Evolutionary conservation across 495 filamentous ascomycete genomes (phyloP).

Genomic region (Aspergillus leporis): DNA sequence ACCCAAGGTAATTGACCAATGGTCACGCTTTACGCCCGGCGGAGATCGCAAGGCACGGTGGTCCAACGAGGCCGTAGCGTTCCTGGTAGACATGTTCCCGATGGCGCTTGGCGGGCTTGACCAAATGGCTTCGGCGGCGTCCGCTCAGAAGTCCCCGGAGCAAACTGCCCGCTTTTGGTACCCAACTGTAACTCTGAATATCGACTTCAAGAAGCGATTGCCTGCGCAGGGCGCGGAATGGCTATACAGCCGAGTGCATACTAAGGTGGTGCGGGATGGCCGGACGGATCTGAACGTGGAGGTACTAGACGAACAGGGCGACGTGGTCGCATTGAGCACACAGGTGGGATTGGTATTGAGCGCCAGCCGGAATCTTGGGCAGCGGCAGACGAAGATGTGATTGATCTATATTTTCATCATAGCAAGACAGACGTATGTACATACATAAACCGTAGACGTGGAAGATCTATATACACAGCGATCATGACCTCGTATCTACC

Average conservation of each 20-base stretch:
- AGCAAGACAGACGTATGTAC: conserved; percentile 12
- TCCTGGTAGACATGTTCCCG: conserved; percentile 64
- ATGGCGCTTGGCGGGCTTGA: conserved; percentile 53
- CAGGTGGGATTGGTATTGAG: conserved; percentile 64
- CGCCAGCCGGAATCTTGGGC: conserved; percentile 52
- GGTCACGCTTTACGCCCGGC: conserved; percentile 54
- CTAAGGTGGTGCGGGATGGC: conserved; percentile 61
- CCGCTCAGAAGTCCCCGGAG: conserved; percentile 15
- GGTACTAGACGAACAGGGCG: conserved; percentile 55
- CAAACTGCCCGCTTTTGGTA: conserved; percentile 63
- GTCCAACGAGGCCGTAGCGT: conserved; percentile 58
- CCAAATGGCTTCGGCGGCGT: conserved; percentile 27
- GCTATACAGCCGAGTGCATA: conserved; percentile 59
- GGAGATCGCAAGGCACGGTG: conserved; percentile 48
- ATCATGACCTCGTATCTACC: neutral
- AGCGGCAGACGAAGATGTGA: conserved; percentile 37
- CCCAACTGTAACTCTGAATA: conserved; percentile 69
- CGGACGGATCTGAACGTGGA: conserved; percentile 65
- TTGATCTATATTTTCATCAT: conserved; percentile 7
- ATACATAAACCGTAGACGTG: conserved; percentile 5
- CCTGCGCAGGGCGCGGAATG: conserved; percentile 62
- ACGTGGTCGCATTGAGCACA: conserved; percentile 61
- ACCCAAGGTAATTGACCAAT: conserved; percentile 62
- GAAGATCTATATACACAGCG: neutral
- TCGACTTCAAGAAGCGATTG: conserved; percentile 66